Percentiles rank a stretch among this genome's conserved stretches.
Conservation (phyloP, 202 grass and related monocot species). For the Musa balbisiana region DNA sequence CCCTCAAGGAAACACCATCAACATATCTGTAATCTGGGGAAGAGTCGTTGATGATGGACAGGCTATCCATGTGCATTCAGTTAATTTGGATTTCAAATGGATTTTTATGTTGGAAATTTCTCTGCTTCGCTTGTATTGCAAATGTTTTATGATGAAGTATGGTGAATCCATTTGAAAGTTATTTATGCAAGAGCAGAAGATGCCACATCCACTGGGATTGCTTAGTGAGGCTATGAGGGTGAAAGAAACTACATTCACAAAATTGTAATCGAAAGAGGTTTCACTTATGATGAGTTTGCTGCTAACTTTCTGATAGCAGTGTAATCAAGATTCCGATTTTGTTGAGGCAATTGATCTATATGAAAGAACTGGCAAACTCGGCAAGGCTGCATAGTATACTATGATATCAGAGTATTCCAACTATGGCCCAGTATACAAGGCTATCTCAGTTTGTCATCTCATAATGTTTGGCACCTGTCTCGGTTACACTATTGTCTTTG, state of each 20-base stretch:
- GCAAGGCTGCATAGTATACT: conserved; percentile 4
- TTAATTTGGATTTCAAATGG: neutral
- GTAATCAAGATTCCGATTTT: conserved; percentile 9
- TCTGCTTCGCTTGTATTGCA: conserved; percentile 13
- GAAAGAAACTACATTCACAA: conserved; percentile 22
- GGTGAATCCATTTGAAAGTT: neutral
- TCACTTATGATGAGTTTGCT: conserved; percentile 6
- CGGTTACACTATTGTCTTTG: conserved; percentile 3
- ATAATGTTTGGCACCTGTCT: conserved; percentile 5
- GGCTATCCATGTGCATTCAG: neutral
- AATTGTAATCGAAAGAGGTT: neutral
- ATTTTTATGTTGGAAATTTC: conserved; percentile 7
- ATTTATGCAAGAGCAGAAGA: conserved; percentile 11
- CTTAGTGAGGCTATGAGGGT: neutral
- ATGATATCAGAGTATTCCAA: conserved; percentile 3
- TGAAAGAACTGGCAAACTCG: neutral
- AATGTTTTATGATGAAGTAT: neutral
- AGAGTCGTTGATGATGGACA: neutral
- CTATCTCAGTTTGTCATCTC: neutral
- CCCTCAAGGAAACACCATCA: neutral
- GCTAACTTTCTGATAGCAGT: conserved; percentile 12
- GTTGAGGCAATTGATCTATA: conserved; percentile 1
- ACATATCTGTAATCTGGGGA: conserved; percentile 3
- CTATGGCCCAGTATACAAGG: conserved; percentile 6
- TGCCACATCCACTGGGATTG: conserved; percentile 19